Base-by-base conservation (phyloP, 108 stramenopile species). In the Cyclotella sp. region DNA sequence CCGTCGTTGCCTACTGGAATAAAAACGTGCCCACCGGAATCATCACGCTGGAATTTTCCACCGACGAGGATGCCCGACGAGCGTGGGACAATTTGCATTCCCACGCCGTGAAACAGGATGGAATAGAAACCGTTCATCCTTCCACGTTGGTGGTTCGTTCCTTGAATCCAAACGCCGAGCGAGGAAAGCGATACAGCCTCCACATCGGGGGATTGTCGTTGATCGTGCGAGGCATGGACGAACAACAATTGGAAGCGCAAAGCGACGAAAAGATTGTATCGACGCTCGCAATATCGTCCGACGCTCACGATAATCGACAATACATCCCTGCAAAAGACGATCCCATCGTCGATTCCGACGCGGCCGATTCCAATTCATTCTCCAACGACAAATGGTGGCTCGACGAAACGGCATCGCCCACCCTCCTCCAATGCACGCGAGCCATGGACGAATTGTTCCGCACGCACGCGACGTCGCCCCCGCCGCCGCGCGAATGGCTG, bases 31-130 rank as follows among this genome's bases (percentile, higher is more conserved):
- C 49, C 21, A 29, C 43, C 0, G 79, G 79, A 8, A 44, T 63
- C 28, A 73, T 73, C 19, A 73, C 72, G 0, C 69, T 74, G 52
- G 79, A 80, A 63, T 80, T 73, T 58, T 18, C 68, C 58, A 73
- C 72, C 55, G 72, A 68, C 7, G 47, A 46, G 12, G 61, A 40
- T 40, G 79, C 72, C 18, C 24, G 2, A 10, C 15, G 43, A 43
- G 79, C 79, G 0, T 73, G 72, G 72, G 61, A 63, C 9, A 80
- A 69, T 42, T 70, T 75, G 49, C 64, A 53, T 29, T n/a, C n/a
- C n/a, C n/a, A n/a, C n/a, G n/a, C n/a, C n/a, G n/a, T n/a, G n/a
- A n/a, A n/a, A n/a, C n/a, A n/a, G n/a, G n/a, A n/a, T n/a, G n/a
- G n/a, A n/a, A n/a, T n/a, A n/a, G 44, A 22, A 46, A 49, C 57